Evolutionary conservation across 306 rosid genomes (phyloP).

Genomic region (Rosa multiflora): DNA sequence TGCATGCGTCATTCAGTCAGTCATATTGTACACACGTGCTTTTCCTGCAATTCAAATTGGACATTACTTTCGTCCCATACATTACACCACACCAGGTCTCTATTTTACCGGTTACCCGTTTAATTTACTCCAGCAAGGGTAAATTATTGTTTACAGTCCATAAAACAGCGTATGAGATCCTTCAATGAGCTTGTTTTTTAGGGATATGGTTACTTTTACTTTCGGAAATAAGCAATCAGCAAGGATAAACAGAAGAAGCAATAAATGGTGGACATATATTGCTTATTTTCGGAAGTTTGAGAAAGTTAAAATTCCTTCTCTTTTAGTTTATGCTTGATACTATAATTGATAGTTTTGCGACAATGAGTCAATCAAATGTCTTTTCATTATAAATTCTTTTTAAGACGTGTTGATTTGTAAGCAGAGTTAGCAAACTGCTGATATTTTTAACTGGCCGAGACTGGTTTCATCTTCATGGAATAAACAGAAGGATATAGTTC

Average conservation of each 20-base stretch:
- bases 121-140: neutral
- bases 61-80: neutral
- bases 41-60: neutral
- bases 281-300: neutral
- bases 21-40: neutral
- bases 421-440: neutral
- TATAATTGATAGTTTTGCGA: neutral
- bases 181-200: neutral
- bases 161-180: neutral
- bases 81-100: neutral
- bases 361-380: constrained; percentile 13
- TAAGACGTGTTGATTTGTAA: neutral
- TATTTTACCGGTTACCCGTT: neutral
- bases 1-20: neutral
- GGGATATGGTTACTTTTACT: neutral
- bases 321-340: neutral
- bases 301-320: neutral
- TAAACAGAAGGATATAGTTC: neutral
- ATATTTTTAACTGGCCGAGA: neutral
- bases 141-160: neutral
- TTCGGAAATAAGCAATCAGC: too few species aligned
- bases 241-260: too few species aligned
- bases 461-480: neutral
- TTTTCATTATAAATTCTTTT: constrained; percentile 8
- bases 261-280: neutral